Base-by-base conservation (phyloP, 768 basidiomycete genomes). In the Melanogaster broomeanus region DNA sequence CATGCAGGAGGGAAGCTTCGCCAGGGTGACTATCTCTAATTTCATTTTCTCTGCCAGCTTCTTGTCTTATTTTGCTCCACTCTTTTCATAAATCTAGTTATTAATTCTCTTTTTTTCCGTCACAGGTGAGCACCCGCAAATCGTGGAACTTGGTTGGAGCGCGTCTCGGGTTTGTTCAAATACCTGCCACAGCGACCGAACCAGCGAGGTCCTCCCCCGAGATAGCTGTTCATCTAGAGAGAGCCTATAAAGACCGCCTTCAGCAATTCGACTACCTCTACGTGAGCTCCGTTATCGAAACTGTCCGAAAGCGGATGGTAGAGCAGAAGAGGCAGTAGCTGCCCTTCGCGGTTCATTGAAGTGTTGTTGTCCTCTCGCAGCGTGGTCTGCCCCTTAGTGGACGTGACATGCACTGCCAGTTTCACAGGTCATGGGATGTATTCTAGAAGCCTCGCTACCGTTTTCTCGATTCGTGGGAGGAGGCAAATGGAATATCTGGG, bases 211-310 rank as follows among this genome's bases (percentile, higher is more conserved):
- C 51, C n/a, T 58, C 66, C 11, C 43, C 52, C 33, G 64, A 61
- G 42, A 52, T 68, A 42, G 65, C 65, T 15, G 34, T 12, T 34
- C 66, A 66, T 28, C 45, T 68, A 18, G 61, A 68, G 41, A 66
- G 61, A 33, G 56, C 31, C 2, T 66, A 66, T 56, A 59, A 38
- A 46, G 66, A 66, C 43, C 64, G 61, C 25, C 64, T 66, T 37
- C 61, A 68, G 42, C 66, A 68, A 57, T 66, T 68, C 48, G 65
- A 68, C 46, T 64, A 66, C 44, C 61, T 66, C 55, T 66, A 68
- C 51, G 66, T 66, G 55, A 61, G 64, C 44, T 66, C 65, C 21
- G 67, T 66, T 40, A 42, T 66, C 38, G 66, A 68, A 39, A 68
- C 57, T 12, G 53, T 68, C 53, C 64, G 66, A 49, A 66, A 64